phyloP scores from a whole-genome alignment of 106 monocot species.

The Amphibolis antarctica region DNA sequence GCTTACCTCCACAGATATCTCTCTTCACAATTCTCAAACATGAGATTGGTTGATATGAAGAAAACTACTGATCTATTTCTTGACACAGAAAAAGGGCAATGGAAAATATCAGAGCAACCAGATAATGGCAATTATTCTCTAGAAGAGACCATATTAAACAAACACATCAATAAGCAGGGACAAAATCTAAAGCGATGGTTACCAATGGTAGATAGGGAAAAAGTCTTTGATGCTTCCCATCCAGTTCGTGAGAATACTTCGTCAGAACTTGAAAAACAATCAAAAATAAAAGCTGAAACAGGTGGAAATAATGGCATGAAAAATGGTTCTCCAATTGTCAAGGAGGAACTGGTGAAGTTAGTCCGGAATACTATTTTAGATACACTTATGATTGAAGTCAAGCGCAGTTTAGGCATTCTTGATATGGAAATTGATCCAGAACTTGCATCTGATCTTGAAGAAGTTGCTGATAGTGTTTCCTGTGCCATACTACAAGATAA shows the following conservation, averaged over 20 bases:
- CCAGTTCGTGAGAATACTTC: constrained; percentile 23
- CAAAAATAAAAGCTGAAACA: constrained; percentile 13
- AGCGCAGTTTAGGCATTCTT: constrained; percentile 46
- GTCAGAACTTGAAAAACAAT: constrained; percentile 2
- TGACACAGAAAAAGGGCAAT: constrained; percentile 70
- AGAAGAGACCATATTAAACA: constrained; percentile 10
- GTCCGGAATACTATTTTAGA: constrained; percentile 40
- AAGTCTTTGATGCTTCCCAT: constrained; percentile 56
- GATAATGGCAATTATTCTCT: constrained; percentile 12
- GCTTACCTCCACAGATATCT: constrained; percentile 27
- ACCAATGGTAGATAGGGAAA: constrained; percentile 9
- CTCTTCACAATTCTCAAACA: constrained; percentile 19
- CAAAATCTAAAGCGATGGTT: constrained; percentile 1
- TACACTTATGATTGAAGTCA: constrained; percentile 59
- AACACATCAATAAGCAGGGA: constrained; percentile 8
- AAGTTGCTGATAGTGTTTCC: constrained; percentile 36
- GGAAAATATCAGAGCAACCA: constrained; percentile 67
- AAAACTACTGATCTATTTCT: constrained; percentile 74
- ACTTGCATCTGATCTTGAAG: constrained; percentile 45
- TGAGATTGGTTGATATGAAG: constrained; percentile 25
- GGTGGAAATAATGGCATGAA: background rate
- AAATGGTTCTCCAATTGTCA: constrained; percentile 10
- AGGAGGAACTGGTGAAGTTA: constrained; percentile 22
- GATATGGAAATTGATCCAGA: constrained; percentile 27
- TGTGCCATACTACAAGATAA: constrained; percentile 22